Percentiles rank a stretch among this genome's conserved stretches.
These are phyloP conservation scores for Gardenia jasminoides DNA, from an alignment of 257 asterid species.

Conservation along the genomic window DNA sequence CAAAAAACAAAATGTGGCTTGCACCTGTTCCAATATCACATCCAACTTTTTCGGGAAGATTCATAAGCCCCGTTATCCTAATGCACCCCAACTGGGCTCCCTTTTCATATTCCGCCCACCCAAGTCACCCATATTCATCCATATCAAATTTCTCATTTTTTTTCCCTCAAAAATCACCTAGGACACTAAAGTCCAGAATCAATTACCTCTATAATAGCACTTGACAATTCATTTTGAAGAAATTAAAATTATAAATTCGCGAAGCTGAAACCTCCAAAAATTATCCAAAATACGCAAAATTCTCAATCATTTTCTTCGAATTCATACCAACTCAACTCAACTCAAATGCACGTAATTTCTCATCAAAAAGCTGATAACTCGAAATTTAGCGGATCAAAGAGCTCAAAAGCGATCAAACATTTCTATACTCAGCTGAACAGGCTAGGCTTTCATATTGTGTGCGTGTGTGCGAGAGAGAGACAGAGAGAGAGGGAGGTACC, in stretches of 20 bases:
- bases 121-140: too few relatives aligned
- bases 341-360: not conserved
- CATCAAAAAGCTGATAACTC: not conserved
- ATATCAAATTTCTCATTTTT: too few relatives aligned
- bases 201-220: too few relatives aligned
- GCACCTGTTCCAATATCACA: not conserved
- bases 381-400: not conserved
- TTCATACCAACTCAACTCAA: too few relatives aligned
- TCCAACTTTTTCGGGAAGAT: not conserved
- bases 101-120: too few relatives aligned
- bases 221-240: too few relatives aligned
- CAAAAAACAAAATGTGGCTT: too few relatives aligned
- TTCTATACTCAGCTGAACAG: not conserved
- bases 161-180: too few relatives aligned
- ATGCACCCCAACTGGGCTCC: too few relatives aligned
- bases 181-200: too few relatives aligned
- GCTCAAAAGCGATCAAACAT: not conserved
- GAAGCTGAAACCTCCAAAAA: not conserved
- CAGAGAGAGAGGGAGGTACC: constrained; percentile 34
- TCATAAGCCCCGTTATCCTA: not conserved
- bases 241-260: too few relatives aligned
- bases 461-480: not conserved
- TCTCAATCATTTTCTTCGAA: not conserved
- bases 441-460: not conserved
- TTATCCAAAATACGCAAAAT: not conserved